These are phyloP conservation scores for Acidomyces sp. DNA, from an alignment of 495 filamentous ascomycete genomes.

Conservation along the genomic window DNA sequence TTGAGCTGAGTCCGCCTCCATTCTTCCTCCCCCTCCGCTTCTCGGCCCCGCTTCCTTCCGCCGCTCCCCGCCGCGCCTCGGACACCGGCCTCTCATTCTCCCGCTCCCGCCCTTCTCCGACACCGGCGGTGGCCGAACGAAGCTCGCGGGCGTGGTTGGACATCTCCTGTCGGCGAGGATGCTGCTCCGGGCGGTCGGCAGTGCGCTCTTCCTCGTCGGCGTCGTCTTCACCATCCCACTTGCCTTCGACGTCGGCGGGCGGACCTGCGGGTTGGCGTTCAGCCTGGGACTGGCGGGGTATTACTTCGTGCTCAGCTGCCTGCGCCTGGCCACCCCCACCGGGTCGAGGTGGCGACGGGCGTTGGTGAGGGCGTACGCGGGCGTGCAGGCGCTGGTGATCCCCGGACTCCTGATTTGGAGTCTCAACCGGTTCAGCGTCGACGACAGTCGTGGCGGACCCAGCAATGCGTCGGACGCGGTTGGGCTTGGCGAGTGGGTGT, in stretches of 20 bases:
- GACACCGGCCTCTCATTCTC: no score
- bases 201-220: slow-evolving; percentile 65
- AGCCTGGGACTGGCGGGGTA: slow-evolving; percentile 74
- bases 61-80: no score
- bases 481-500: slow-evolving; percentile 87
- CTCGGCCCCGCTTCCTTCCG: no score
- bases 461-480: no score
- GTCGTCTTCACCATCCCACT: slow-evolving; percentile 89
- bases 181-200: slow-evolving; percentile 28
- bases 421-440: slow-evolving; percentile 83
- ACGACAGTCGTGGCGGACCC: slow-evolving; percentile 54
- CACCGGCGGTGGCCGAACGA: no score
- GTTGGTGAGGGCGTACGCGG: slow-evolving; percentile 48
- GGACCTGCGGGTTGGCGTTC: slow-evolving; percentile 84
- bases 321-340: slow-evolving; percentile 70
- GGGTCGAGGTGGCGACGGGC: slow-evolving; percentile 58
- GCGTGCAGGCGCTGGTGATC: slow-evolving; percentile 71
- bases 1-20: no score
- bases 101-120: no score
- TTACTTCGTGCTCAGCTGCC: slow-evolving; percentile 75
- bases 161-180: no score
- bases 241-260: slow-evolving; percentile 92
- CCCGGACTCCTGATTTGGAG: slow-evolving; percentile 85
- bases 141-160: no score
- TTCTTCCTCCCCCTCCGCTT: no score